These are phyloP conservation scores for Pleurotus cornucopiae DNA, from an alignment of 768 basidiomycete genomes.

Conservation along the genomic window DNA sequence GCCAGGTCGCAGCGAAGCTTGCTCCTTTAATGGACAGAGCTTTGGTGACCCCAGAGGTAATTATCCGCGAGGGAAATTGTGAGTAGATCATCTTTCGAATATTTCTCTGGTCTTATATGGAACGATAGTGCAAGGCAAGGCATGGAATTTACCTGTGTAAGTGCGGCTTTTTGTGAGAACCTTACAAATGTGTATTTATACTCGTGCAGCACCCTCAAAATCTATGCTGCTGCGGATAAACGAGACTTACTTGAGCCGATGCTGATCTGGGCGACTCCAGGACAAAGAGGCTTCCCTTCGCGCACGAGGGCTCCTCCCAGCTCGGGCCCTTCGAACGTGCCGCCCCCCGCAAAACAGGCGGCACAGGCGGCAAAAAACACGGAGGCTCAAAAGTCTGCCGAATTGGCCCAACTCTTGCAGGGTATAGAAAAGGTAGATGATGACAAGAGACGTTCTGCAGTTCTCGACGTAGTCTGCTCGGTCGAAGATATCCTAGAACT, in stretches of 20 bases:
- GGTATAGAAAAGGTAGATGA: conserved; percentile 76
- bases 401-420: conserved; percentile 61
- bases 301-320: conserved; percentile 13
- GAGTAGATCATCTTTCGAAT: conserved; percentile 29
- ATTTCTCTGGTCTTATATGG: conserved; percentile 32
- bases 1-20: conserved; percentile 50
- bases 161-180: conserved; percentile 12
- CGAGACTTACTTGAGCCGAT: conserved; percentile 57
- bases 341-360: conserved; percentile 27
- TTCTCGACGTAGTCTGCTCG: conserved; percentile 67
- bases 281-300: conserved; percentile 51
- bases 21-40: conserved; percentile 68
- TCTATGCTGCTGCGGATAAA: conserved; percentile 66
- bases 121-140: not conserved
- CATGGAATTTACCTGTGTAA: conserved; percentile 43
- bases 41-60: conserved; percentile 68
- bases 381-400: conserved; percentile 58
- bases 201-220: conserved; percentile 52
- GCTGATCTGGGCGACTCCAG: conserved; percentile 73
- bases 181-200: not conserved
- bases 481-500: conserved; percentile 69
- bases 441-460: conserved; percentile 63
- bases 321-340: conserved; percentile 10
- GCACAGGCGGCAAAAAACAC: conserved; percentile 39
- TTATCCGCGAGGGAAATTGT: conserved; percentile 68